Conservation (phyloP, 2,329 filamentous ascomycete genomes). For the Zymoseptoria brevis region DNA sequence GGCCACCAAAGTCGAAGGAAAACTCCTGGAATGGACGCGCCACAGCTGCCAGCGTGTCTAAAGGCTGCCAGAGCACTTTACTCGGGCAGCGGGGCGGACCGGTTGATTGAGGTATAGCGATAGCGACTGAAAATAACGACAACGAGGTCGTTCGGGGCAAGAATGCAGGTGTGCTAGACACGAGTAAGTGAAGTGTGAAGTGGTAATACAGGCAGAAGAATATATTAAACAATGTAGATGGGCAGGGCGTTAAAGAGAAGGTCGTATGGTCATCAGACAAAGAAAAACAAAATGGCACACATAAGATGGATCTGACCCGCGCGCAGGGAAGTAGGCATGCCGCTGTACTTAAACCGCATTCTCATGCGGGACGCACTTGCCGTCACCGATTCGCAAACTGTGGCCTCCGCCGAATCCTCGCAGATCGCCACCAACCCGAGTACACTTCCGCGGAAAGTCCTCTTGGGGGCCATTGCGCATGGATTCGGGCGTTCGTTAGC, state of each 20-base stretch:
- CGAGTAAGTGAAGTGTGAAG: not conserved
- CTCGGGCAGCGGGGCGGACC: conserved; percentile 42
- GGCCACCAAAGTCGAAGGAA: conserved; percentile 40
- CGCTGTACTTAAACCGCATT: conserved; percentile 14
- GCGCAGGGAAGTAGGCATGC: conserved; percentile 12
- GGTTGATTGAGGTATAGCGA: conserved; percentile 30
- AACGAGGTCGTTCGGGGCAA: conserved; percentile 3
- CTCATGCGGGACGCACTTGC: conserved; percentile 5
- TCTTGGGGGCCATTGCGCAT: not conserved
- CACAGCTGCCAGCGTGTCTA: conserved; percentile 44
- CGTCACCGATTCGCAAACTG: conserved; percentile 7
- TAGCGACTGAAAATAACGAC: conserved; percentile 17
- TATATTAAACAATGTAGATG: conserved; percentile 11
- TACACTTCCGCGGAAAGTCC: not conserved
- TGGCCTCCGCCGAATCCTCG: conserved; percentile 17
- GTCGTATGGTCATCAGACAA: conserved; percentile 14
- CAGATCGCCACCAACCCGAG: conserved; percentile 17
- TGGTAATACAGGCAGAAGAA: not conserved
- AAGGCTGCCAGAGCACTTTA: conserved; percentile 44
- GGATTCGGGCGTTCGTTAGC: not conserved
- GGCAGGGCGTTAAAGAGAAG: conserved; percentile 16
- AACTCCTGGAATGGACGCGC: conserved; percentile 40
- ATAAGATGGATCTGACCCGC: conserved; percentile 5
- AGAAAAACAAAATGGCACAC: conserved; percentile 10
- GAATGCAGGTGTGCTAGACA: not conserved